phyloP scores from a whole-genome alignment of 2,329 filamentous ascomycete genomes.

The Aulographum hederae region DNA sequence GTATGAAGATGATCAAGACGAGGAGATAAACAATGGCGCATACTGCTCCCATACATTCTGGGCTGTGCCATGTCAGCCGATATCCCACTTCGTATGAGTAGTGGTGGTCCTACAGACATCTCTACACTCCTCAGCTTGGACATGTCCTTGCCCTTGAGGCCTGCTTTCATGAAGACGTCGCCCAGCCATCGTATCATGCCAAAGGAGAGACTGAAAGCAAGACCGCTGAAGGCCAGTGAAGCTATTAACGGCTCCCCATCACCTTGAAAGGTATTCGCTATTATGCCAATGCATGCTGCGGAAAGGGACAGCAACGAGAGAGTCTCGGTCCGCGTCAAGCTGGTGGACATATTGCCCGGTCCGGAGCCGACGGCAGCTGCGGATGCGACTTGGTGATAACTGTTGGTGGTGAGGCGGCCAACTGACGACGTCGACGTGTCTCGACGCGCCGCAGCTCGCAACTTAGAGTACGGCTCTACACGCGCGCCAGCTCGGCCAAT shows the following conservation, averaged over 20 bases:
- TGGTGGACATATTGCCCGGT: constrained; percentile 6
- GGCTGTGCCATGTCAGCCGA: constrained; percentile 25
- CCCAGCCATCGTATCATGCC: constrained; percentile 88
- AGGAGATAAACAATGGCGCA: constrained; percentile 87
- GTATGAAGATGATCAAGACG: constrained; percentile 77
- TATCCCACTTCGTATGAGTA: constrained; percentile 1
- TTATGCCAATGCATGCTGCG: constrained; percentile 50
- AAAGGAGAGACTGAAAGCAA: constrained; percentile 69
- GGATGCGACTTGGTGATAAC: too few relatives aligned
- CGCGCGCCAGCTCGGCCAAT: too few relatives aligned
- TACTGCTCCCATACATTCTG: constrained; percentile 90
- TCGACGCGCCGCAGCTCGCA: too few relatives aligned
- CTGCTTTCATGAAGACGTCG: constrained; percentile 70
- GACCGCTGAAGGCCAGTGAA: constrained; percentile 67
- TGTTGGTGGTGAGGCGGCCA: too few relatives aligned
- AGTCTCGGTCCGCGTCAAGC: constrained; percentile 33
- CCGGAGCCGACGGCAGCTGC: neutral
- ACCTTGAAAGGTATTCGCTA: constrained; percentile 64
- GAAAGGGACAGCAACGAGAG: constrained; percentile 44
- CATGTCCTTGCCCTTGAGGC: constrained; percentile 78
- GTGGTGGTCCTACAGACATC: constrained; percentile 35
- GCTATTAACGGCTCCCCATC: constrained; percentile 82
- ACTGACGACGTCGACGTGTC: too few relatives aligned
- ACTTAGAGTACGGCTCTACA: too few relatives aligned
- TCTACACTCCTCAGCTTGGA: constrained; percentile 58